These are phyloP conservation scores for Santalum album DNA, from an alignment of 164 flowering plant genomes.

Conservation along the genomic window DNA sequence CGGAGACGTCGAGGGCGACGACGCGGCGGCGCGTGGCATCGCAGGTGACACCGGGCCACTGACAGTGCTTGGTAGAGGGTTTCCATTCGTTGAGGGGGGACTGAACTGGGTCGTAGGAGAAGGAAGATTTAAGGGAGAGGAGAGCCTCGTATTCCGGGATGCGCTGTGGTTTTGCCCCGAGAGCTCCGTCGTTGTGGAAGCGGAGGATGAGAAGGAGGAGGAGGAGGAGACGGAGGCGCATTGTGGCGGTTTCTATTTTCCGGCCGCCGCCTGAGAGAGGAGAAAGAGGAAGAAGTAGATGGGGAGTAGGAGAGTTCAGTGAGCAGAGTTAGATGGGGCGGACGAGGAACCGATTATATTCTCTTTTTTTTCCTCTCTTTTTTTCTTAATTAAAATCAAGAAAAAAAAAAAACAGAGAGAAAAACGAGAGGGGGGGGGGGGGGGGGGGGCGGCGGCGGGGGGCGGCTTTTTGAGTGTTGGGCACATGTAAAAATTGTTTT, in stretches of 20 bases:
- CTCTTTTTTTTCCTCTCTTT: neutral
- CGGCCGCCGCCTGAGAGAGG: neutral
- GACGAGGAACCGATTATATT: constrained; percentile 6
- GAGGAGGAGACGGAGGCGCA: constrained; percentile 13
- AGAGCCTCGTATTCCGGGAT: constrained; percentile 52
- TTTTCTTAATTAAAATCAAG: too few relatives aligned
- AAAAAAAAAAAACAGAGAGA: too few relatives aligned
- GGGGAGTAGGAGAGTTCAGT: constrained; percentile 10
- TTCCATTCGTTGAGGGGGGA: constrained; percentile 50
- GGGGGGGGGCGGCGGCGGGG: too few relatives aligned
- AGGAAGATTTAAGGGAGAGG: constrained; percentile 56
- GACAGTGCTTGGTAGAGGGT: constrained; percentile 44
- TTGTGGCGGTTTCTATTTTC: constrained; percentile 3
- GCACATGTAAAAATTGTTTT: too few relatives aligned
- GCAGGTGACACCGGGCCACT: constrained; percentile 68
- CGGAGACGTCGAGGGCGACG: constrained; percentile 51
- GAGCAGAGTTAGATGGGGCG: constrained; percentile 1
- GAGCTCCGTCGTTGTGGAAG: constrained; percentile 8
- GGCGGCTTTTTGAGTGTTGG: too few relatives aligned
- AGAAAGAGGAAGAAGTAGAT: constrained; percentile 9
- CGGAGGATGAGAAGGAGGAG: constrained; percentile 18
- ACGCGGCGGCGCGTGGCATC: constrained; percentile 37
- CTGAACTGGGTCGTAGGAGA: constrained; percentile 39
- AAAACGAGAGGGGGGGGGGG: too few relatives aligned
- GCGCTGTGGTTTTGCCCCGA: constrained; percentile 17